Evolutionary conservation across 768 basidiomycete genomes (phyloP), one percentile per base, ranked within the genome.

Genomic region (Cytidiella melzeri): DNA sequence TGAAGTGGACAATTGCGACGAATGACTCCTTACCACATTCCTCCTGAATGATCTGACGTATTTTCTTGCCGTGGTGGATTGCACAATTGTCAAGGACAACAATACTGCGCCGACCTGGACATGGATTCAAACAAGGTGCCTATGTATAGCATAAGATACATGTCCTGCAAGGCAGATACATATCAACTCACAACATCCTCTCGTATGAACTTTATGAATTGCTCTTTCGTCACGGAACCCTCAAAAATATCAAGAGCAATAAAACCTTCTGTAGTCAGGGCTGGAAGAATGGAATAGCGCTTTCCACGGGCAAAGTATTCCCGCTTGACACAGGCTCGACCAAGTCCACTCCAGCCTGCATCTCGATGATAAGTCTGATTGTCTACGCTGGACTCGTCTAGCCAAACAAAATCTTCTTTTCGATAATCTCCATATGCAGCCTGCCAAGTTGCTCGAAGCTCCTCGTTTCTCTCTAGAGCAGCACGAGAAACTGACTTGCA

Each of bases 51-150:
- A 70, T 52, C 1, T 50, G 27, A 1, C 61, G 57, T n/a, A 73
- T 50, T 4, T 67, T 68, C n/a, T 67, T 64, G 40, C 63, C 61
- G 25, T 73, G 70, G 52, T 74, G 71, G 41, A 73, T 73, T 1
- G 57, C 47, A 42, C 70, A 70, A 50, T 73, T 73, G 41, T 73
- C 66, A 30, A 73, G 47, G 1, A 74, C 59, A 23, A 73, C 57
- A 3, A 71, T 60, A 53, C 71, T 73, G 11, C 53, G 47, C 6
- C 56, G 54, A 2, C 56, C 62, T 0, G 69, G 70, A 57, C 62
- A 74, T 18, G 69, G 69, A 20, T 39, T 45, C 18, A 50, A 42
- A 10, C 27, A 38, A 20, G 49, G 49, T 7, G 34, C 42, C 49
- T 50, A 45, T 12, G 25, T 13, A 27, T 21, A 34, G 7, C 7